Conservation (phyloP, 805 yeast genomes). For the Lachancea fermentati region DNA sequence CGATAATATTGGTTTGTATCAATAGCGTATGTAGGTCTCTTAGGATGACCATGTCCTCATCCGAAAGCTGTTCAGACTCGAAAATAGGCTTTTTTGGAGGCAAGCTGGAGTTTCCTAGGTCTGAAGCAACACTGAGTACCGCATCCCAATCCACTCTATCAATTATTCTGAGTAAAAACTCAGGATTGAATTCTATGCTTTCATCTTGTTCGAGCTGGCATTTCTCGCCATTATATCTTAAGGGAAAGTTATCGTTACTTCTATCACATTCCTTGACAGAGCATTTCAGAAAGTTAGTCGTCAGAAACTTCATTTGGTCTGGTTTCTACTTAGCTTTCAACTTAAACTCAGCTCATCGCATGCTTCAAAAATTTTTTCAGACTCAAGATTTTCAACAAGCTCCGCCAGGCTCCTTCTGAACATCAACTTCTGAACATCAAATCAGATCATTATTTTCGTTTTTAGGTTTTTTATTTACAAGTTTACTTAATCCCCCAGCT, state of each 20-base stretch:
- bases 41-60: slow-evolving; percentile 43
- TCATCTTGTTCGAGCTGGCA: slow-evolving; percentile 73
- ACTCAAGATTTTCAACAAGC: too few relatives aligned
- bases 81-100: slow-evolving; percentile 59
- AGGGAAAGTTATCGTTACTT: slow-evolving; percentile 74
- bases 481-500: not conserved
- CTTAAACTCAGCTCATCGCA: slow-evolving; percentile 5
- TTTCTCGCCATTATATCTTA: slow-evolving; percentile 48
- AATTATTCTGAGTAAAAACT: slow-evolving; percentile 67
- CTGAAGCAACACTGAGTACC: slow-evolving; percentile 65
- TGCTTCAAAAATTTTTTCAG: not conserved
- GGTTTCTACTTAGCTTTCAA: not conserved
- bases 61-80: slow-evolving; percentile 34
- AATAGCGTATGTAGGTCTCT: slow-evolving; percentile 72
- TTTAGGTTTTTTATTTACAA: not conserved
- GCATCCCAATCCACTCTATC: slow-evolving; percentile 90
- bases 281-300: slow-evolving; percentile 95
- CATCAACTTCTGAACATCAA: too few relatives aligned
- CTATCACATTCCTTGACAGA: slow-evolving; percentile 78
- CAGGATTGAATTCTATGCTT: slow-evolving; percentile 71
- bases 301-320: slow-evolving; percentile 74
- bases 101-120: slow-evolving; percentile 57
- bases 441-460: too few relatives aligned
- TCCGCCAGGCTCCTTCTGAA: too few relatives aligned
- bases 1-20: slow-evolving; percentile 77